Evolutionary conservation across 352 stramenopile species (phyloP).

Genomic region (Phytophthora cactorum): DNA sequence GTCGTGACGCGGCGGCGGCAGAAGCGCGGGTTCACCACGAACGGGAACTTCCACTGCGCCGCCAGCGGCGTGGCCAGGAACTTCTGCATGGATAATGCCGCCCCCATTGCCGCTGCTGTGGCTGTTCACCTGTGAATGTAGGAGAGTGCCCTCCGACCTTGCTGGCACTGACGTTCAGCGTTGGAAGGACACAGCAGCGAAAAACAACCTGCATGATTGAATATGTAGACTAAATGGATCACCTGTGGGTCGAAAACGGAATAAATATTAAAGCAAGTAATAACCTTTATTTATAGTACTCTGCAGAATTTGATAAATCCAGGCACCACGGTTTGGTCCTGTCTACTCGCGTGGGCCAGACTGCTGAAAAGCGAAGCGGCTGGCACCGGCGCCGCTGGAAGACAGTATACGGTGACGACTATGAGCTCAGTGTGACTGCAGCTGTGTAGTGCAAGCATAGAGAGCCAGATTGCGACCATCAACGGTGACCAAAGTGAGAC

Average conservation of each 20-base stretch:
- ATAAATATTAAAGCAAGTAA: not conserved
- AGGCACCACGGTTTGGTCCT: not conserved
- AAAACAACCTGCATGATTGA: not conserved
- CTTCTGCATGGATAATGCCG: constrained; percentile 37
- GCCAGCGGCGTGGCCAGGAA: constrained; percentile 41
- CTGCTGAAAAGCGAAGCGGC: constrained; percentile 20
- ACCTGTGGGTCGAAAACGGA: not conserved
- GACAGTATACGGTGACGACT: too few species aligned
- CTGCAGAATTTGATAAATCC: not conserved
- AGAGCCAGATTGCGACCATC: constrained; percentile 12
- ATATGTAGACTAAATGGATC: not conserved
- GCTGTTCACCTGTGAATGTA: not conserved
- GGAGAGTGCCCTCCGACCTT: not conserved
- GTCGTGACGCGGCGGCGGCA: constrained; percentile 39
- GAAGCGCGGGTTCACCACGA: constrained; percentile 51
- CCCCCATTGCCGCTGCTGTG: constrained; percentile 17
- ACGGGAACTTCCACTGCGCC: constrained; percentile 53
- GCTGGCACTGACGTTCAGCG: constrained; percentile 7
- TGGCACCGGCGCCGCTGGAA: not conserved
- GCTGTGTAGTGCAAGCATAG: not conserved
- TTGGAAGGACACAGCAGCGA: not conserved
- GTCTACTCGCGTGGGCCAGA: constrained; percentile 19
- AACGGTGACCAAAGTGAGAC: constrained; percentile 5
- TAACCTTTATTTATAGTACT: not conserved
- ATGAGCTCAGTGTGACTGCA: not conserved